Evolutionary conservation across 306 rosid genomes (phyloP).

Genomic region (Trifolium repens): DNA sequence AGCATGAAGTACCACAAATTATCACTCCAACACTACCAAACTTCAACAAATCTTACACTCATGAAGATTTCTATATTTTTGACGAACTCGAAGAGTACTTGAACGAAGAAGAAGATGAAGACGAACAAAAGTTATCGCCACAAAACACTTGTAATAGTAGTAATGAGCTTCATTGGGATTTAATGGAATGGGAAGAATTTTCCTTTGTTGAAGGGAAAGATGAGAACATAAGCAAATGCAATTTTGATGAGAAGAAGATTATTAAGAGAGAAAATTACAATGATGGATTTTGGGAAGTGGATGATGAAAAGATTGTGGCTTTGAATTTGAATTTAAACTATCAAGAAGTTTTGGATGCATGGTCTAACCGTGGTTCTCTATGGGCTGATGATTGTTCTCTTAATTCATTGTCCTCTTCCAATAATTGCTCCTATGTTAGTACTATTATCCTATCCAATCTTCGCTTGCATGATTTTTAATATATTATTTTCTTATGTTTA

Average conservation of each 20-base stretch:
- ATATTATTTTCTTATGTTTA: background rate
- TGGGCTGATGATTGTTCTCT: conserved; percentile 68
- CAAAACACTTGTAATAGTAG: conserved; percentile 16
- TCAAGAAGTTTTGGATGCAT: conserved; percentile 82
- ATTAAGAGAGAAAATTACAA: conserved; percentile 46
- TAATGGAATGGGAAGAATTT: conserved; percentile 68
- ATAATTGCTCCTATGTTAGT: conserved; percentile 65
- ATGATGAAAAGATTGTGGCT: conserved; percentile 49
- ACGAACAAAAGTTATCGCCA: conserved; percentile 11
- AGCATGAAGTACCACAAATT: conserved; percentile 61
- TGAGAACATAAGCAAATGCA: conserved; percentile 12
- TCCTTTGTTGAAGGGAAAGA: conserved; percentile 22
- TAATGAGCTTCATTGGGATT: conserved; percentile 59
- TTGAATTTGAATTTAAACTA: conserved; percentile 82
- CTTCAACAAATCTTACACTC: conserved; percentile 27
- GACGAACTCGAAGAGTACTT: conserved; percentile 56
- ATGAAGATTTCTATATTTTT: conserved; percentile 52
- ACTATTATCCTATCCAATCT: background rate
- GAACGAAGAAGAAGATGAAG: conserved; percentile 45
- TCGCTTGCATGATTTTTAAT: background rate
- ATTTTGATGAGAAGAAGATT: conserved; percentile 8
- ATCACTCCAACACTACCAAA: conserved; percentile 21
- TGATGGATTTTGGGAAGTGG: conserved; percentile 56
- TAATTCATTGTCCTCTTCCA: conserved; percentile 42
- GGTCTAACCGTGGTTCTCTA: conserved; percentile 78